phyloP scores from a whole-genome alignment of 345 rosid genomes.

The Acer negundo region DNA sequence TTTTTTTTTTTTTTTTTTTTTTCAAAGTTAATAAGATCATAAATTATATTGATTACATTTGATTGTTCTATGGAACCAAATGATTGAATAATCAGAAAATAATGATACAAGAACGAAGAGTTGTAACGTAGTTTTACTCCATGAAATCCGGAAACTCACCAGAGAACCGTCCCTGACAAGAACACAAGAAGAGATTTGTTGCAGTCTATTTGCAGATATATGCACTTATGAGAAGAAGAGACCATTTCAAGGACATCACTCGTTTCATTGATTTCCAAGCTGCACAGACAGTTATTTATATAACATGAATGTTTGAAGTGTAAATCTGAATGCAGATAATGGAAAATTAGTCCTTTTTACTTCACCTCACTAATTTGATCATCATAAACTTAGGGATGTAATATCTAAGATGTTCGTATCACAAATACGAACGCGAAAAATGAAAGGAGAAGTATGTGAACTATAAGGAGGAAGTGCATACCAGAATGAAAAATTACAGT shows the following conservation, averaged over 20 bases:
- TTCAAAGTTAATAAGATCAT: neutral
- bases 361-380: too few relatives aligned
- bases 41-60: neutral
- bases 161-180: neutral
- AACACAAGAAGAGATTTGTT: neutral
- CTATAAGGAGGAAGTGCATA: neutral
- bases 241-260: neutral
- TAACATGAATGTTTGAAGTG: too few relatives aligned
- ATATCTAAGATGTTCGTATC: too few relatives aligned
- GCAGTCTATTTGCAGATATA: neutral
- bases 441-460: too few relatives aligned
- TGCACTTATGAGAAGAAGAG: neutral
- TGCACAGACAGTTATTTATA: neutral
- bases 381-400: too few relatives aligned
- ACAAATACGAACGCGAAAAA: too few relatives aligned
- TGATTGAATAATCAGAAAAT: neutral
- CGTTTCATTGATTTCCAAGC: neutral
- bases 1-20: too few relatives aligned
- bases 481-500: slow-evolving; percentile 31
- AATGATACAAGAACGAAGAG: neutral
- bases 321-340: too few relatives aligned
- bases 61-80: neutral
- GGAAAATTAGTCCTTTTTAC: too few relatives aligned
- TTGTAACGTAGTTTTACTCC: neutral
- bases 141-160: neutral